Evolutionary conservation across 2,329 filamentous ascomycete species (phyloP).

Genomic region (Exophiala calicioides): DNA sequence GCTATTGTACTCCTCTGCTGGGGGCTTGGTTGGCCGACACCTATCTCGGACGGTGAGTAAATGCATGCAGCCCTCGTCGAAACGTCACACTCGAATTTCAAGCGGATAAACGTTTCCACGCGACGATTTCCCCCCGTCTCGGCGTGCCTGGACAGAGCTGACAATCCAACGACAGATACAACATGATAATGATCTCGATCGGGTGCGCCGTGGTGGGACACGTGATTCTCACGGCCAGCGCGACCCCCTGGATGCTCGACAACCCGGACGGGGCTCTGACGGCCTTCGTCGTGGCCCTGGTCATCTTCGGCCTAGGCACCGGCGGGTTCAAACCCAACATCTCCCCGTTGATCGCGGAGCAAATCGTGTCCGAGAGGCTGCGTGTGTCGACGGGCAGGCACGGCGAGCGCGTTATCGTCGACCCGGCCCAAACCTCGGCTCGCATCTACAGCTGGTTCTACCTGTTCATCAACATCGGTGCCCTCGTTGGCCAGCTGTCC

Average conservation of each 20-base stretch:
- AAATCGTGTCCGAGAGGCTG: conserved; percentile 62
- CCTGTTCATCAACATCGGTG: conserved; percentile 69
- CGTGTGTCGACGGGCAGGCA: conserved; percentile 56
- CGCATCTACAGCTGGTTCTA: conserved; percentile 73
- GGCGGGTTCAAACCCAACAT: conserved; percentile 83
- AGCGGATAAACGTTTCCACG: conserved; percentile 2
- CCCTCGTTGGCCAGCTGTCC: conserved; percentile 60
- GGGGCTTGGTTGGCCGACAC: conserved; percentile 66
- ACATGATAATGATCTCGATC: conserved; percentile 68
- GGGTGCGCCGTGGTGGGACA: conserved; percentile 66
- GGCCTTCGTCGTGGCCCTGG: conserved; percentile 35
- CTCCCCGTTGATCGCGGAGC: conserved; percentile 69
- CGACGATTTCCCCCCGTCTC: neutral
- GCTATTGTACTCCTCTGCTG: conserved; percentile 61
- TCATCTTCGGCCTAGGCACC: conserved; percentile 46
- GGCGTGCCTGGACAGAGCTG: conserved; percentile 25
- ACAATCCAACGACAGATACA: conserved; percentile 63
- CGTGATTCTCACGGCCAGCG: conserved; percentile 64
- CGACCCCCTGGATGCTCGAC: conserved; percentile 60
- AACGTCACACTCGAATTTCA: too few species aligned
- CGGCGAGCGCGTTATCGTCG: conserved; percentile 70
- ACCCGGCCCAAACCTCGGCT: conserved; percentile 67
- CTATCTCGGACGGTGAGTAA: conserved; percentile 62
- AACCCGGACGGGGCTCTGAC: conserved; percentile 32
- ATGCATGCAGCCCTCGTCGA: too few species aligned